Evolutionary conservation across 148 eudicot species (phyloP), one percentile per base, ranked within the genome.

Genomic region (Chenopodium formosanum): DNA sequence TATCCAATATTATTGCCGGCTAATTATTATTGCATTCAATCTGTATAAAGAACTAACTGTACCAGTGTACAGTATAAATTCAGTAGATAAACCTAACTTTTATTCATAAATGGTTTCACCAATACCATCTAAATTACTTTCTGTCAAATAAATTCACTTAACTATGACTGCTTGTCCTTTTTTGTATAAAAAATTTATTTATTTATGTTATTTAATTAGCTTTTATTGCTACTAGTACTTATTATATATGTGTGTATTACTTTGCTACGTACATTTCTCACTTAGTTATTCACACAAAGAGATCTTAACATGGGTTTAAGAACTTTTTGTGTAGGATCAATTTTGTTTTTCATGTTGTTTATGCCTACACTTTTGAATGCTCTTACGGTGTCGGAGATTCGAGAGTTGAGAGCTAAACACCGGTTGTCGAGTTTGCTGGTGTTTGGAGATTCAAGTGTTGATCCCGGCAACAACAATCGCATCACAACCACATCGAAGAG

Each of bases 401-500:
- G n/a, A 34, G 73, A 69, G 14, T 34, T 69, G 73, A 69, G 10
- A 34, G 73, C 73, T 69, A 69, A 34, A 16, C 73, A 69, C 73
- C 47, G 47, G 47, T 17, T 69, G 46, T 69, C 73, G n/a, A 14
- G 23, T 34, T 31, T 69, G 47, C 4, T 69, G 13, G 73, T 69
- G 73, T 69, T 69, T 6, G 73, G 73, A 7, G 73, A 69, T 16
- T 69, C 73, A 32, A 69, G 73, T 69, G 73, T 69, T 69, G 73
- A 69, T 32, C n/a, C 73, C 22, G 73, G 73, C 47, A 69, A 69
- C 47, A 69, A 69, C 47, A 69, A 69, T 13, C 11, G 47, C 46
- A 32, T 69, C 23, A 17, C 47, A 17, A 69, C 73, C 46, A 19
- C 73, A 10, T 16, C 19, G 47, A 69, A 69, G 73, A 69, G 73